Percentiles rank a stretch among this genome's conserved stretches.
These are phyloP conservation scores for Ophiostoma ulmi DNA, from an alignment of 2,329 filamentous ascomycete genomes.

Conservation along the genomic window DNA sequence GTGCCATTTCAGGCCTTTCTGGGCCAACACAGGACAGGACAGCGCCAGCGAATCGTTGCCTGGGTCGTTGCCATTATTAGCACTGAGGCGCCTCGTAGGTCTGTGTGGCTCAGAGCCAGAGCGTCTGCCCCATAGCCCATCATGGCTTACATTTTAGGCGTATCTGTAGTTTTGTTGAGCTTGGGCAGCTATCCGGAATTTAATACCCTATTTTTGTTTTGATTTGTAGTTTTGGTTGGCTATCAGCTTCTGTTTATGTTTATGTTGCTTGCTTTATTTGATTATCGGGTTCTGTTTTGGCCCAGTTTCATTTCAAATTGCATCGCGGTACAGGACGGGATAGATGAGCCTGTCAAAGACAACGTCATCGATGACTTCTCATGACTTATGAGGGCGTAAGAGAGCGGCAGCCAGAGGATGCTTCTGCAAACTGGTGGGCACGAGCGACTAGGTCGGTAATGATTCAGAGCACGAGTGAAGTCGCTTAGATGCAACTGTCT, in stretches of 20 bases:
- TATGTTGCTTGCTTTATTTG: neutral
- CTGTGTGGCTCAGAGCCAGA: slow-evolving; percentile 9
- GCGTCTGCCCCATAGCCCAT: neutral
- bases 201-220: neutral
- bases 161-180: neutral
- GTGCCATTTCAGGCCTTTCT: too few species aligned
- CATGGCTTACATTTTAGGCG: neutral
- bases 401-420: neutral
- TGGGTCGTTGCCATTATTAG: neutral
- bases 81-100: neutral
- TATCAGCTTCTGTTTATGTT: neutral
- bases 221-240: neutral
- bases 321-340: neutral
- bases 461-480: neutral
- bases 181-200: neutral
- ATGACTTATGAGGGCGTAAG: neutral
- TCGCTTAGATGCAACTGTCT: neutral
- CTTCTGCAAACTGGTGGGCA: neutral
- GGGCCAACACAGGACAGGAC: too few species aligned
- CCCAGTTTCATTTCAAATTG: neutral
- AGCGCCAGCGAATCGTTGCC: neutral
- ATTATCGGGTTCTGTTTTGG: neutral
- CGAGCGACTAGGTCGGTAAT: neutral
- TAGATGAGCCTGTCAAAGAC: neutral
- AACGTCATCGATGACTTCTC: neutral